These are phyloP conservation scores for Mortierella sp. DNA, from an alignment of 371 early-diverging fungal species.

Conservation along the genomic window DNA sequence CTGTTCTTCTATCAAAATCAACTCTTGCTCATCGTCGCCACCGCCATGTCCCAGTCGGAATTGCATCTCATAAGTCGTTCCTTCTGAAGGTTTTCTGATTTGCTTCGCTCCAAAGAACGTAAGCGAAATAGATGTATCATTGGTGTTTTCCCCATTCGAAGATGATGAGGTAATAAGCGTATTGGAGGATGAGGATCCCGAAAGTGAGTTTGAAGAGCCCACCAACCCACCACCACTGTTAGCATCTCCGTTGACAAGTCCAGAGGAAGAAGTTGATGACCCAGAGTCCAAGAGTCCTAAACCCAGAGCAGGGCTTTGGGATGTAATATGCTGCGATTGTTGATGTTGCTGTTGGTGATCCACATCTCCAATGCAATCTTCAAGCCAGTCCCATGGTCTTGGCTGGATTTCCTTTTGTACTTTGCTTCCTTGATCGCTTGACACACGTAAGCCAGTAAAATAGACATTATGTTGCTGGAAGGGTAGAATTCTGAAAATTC, in stretches of 20 bases:
- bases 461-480: slow-evolving; percentile 72
- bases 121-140: slow-evolving; percentile 51
- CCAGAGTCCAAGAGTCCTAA: slow-evolving; percentile 30
- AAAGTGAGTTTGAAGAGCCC: slow-evolving; percentile 11
- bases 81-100: slow-evolving; percentile 37
- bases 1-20: slow-evolving; percentile 30
- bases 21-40: slow-evolving; percentile 41
- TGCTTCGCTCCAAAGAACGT: slow-evolving; percentile 56
- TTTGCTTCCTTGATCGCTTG: slow-evolving; percentile 35
- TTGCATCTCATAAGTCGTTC: slow-evolving; percentile 52
- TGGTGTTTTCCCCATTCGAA: slow-evolving; percentile 22
- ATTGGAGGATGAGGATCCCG: slow-evolving; percentile 5
- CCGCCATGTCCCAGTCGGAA: slow-evolving; percentile 53
- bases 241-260: slow-evolving; percentile 32
- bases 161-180: slow-evolving; percentile 6
- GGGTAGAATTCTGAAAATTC: slow-evolving; percentile 70
- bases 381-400: slow-evolving; percentile 76
- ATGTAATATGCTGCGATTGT: slow-evolving; percentile 10
- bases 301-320: slow-evolving; percentile 31
- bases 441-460: slow-evolving; percentile 59
- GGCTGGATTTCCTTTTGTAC: slow-evolving; percentile 62
- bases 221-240: slow-evolving; percentile 3
- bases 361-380: slow-evolving; percentile 63
- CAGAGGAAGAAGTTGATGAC: slow-evolving; percentile 11
- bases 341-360: slow-evolving; percentile 35